Evolutionary conservation across 805 yeast species (phyloP).

Genomic region (Wickerhamia fluorescens): DNA sequence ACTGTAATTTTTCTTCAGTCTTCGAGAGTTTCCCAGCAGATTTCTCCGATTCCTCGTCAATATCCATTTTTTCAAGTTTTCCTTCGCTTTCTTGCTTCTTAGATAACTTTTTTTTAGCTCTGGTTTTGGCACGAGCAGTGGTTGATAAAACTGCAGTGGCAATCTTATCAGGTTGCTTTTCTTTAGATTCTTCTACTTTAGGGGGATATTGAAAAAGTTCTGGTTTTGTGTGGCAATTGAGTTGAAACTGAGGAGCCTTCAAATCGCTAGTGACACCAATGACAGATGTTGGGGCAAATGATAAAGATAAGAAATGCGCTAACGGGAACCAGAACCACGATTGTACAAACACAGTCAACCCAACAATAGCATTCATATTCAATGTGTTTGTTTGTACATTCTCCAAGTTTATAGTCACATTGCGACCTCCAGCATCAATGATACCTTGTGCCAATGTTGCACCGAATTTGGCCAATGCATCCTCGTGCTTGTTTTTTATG

Average conservation of each 20-base stretch:
- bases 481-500: conserved; percentile 86
- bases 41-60: conserved; percentile 22
- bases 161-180: conserved; percentile 79
- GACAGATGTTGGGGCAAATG: conserved; percentile 87
- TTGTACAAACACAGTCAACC: conserved; percentile 82
- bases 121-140: conserved; percentile 87
- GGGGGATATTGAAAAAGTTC: conserved; percentile 87
- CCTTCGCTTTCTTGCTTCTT: conserved; percentile 47
- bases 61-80: conserved; percentile 36
- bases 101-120: conserved; percentile 64
- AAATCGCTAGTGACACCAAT: conserved; percentile 77
- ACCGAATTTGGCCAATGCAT: conserved; percentile 95
- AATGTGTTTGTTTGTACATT: conserved; percentile 83
- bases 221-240: conserved; percentile 75
- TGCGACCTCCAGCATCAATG: conserved; percentile 97
- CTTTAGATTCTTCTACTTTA: conserved; percentile 69
- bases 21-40: conserved; percentile 6
- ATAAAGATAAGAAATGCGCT: conserved; percentile 84
- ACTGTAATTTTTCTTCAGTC: conserved; percentile 12
- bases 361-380: conserved; percentile 87
- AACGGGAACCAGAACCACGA: conserved; percentile 99
- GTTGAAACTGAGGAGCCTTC: conserved; percentile 75
- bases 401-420: conserved; percentile 89
- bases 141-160: conserved; percentile 93
- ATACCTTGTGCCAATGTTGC: conserved; percentile 97